Percentiles rank a stretch among this genome's conserved stretches.
Conservation (phyloP, 208 protist species). For the Acanthamoeba castellanii region DNA sequence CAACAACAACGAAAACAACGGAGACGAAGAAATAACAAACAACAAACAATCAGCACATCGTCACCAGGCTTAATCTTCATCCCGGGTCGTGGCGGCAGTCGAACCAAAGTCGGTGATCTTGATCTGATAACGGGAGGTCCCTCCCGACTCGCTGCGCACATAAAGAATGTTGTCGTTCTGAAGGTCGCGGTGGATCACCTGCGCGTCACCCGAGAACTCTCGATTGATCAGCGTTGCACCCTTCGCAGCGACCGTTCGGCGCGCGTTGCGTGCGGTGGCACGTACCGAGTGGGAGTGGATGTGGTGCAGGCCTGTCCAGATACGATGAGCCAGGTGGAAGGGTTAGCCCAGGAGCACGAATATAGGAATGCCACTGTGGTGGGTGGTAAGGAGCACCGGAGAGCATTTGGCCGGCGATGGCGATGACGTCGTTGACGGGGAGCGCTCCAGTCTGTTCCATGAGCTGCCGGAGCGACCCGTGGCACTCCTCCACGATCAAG, state of each 20-base stretch:
- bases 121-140: not conserved
- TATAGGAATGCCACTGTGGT: no score
- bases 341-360: not conserved
- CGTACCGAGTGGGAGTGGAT: constrained; percentile 19
- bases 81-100: no score
- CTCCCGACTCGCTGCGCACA: not conserved
- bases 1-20: no score
- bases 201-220: not conserved
- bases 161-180: constrained; percentile 32
- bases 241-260: no score
- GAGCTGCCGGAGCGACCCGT: not conserved
- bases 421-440: not conserved
- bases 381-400: not conserved
- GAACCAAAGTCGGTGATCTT: constrained; percentile 44
- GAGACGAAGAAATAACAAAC: no score
- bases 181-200: constrained; percentile 17
- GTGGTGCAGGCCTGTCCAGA: not conserved
- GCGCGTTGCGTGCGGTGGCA: not conserved
- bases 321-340: no score
- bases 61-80: no score
- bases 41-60: no score
- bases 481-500: constrained; percentile 25
- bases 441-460: not conserved
- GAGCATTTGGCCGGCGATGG: constrained; percentile 26
- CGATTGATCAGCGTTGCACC: no score